A percentile compares a stretch with the other conserved stretches of the same genome.
These are phyloP conservation scores for Nadsonia commutata DNA, from an alignment of 1,139 yeast species.

Conservation along the genomic window DNA sequence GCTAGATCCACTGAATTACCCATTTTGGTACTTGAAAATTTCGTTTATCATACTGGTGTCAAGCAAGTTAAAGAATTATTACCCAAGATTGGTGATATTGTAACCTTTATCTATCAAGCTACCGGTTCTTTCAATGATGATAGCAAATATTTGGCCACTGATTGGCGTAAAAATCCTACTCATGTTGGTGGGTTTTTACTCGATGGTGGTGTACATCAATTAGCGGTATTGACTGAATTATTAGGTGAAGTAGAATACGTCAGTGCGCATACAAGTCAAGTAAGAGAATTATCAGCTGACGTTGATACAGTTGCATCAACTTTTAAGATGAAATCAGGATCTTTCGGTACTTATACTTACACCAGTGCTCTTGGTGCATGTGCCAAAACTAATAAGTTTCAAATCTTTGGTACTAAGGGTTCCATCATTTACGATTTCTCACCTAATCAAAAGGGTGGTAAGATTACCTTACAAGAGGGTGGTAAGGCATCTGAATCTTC, in stretches of 20 bases:
- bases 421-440: constrained; percentile 51
- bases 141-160: constrained; percentile 46
- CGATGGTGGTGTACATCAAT: constrained; percentile 93
- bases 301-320: constrained; percentile 70
- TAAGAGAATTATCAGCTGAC: constrained; percentile 60
- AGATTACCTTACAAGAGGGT: constrained; percentile 28
- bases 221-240: constrained; percentile 73
- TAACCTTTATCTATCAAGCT: constrained; percentile 62
- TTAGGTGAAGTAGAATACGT: constrained; percentile 59
- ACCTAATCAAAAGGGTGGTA: constrained; percentile 37
- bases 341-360: constrained; percentile 77
- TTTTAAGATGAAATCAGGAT: constrained; percentile 43
- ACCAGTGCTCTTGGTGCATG: constrained; percentile 86
- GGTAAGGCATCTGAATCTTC: constrained; percentile 31
- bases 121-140: constrained; percentile 63
- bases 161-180: constrained; percentile 78
- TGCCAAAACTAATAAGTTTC: constrained; percentile 49
- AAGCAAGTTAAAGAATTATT: constrained; percentile 38
- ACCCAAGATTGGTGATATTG: constrained; percentile 58
- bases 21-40: constrained; percentile 68
- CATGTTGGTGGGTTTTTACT: constrained; percentile 84
- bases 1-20: constrained; percentile 48
- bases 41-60: constrained; percentile 55
- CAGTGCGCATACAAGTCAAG: constrained; percentile 61
- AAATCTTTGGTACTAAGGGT: constrained; percentile 67